phyloP scores from a whole-genome alignment of 495 filamentous ascomycete species.

The Penicillium silybi region DNA sequence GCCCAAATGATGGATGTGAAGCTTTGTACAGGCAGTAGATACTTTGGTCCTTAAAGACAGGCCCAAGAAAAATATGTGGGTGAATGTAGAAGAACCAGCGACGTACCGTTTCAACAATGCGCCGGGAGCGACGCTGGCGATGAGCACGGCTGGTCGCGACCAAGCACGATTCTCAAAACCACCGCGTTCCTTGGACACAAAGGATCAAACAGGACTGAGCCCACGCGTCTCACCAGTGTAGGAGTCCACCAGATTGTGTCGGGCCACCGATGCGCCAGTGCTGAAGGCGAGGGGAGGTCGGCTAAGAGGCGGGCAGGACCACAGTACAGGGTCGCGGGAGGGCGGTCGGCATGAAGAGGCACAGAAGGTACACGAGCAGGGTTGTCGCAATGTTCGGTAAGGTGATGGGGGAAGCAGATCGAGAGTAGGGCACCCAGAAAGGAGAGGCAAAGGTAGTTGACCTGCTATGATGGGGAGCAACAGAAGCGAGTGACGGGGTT shows the following conservation, averaged over 20 bases:
- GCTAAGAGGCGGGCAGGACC: constrained; percentile 38
- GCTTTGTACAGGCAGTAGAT: neutral
- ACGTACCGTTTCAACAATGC: constrained; percentile 47
- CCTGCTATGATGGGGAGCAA: constrained; percentile 28
- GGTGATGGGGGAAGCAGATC: constrained; percentile 12
- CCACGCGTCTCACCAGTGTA: constrained; percentile 22
- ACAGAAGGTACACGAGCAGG: constrained; percentile 6
- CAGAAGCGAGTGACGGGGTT: constrained; percentile 33
- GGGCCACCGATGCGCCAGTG: constrained; percentile 17
- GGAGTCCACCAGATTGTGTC: constrained; percentile 7
- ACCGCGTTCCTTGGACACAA: constrained; percentile 21
- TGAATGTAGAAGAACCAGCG: constrained; percentile 20
- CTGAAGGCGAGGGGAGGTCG: constrained; percentile 30
- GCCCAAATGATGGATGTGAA: constrained; percentile 6
- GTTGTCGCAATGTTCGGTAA: constrained; percentile 8
- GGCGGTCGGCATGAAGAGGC: constrained; percentile 32
- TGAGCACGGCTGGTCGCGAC: constrained; percentile 38
- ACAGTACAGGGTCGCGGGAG: constrained; percentile 32
- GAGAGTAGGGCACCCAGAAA: constrained; percentile 13
- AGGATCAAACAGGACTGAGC: neutral
- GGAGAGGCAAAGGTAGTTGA: constrained; percentile 23
- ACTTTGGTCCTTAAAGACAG: neutral
- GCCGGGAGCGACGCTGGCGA: constrained; percentile 33
- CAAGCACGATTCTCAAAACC: constrained; percentile 32
- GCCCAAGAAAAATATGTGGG: constrained; percentile 1